Evolutionary conservation across 2,329 filamentous ascomycete species (phyloP), one percentile per base, ranked within the genome.

Genomic region (Chrysoporthe deuterocubensis): DNA sequence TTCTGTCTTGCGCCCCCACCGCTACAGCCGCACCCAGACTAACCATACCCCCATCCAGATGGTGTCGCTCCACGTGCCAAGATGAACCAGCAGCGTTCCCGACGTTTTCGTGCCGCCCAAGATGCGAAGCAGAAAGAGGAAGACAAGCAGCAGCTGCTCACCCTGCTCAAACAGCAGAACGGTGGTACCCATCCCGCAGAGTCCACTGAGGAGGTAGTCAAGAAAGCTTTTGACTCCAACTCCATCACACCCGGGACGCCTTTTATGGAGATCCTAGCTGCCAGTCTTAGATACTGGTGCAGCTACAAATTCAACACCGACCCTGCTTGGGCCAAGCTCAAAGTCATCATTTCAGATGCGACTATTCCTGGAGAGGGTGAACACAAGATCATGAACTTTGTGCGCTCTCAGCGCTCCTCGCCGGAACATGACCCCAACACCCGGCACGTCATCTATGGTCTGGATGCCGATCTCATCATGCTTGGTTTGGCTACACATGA

Each of bases 401-500:
- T 99, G 72, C 90, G 96, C 75, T 97, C 95, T 48, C 96, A 99
- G 80, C 90, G 96, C 75, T 89, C 92, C 62, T 96, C 93, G 64
- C 91, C 94, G 5, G 91, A 96, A 71, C 94, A 99, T 79, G 91
- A 99, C 75, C 96, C 96, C 34, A 98, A 99, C 78, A 98, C 96
- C 32, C 92, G 92, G 70, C 96, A 99, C 81, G 96, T 99, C 74
- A 97, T 99, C 71, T 99, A 99, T 77, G 96, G 96, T 62, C 85
- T 99, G 72, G 96, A 99, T 83, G 96, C 96, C 69, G 96, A 99
- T 85, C 84, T 99, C 72, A 99, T 99, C 81, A 99, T 99, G 96
- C 84, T 99, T 76, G 96, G 95, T 69, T 88, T 99, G 73, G 96
- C 92, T 37, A 99, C 96, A 18, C 96, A 99, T 79, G 96, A 99